Percentiles rank a stretch among this genome's conserved stretches.
Conservation (phyloP, 768 basidiomycete species). For the Agrocybe praecox region DNA sequence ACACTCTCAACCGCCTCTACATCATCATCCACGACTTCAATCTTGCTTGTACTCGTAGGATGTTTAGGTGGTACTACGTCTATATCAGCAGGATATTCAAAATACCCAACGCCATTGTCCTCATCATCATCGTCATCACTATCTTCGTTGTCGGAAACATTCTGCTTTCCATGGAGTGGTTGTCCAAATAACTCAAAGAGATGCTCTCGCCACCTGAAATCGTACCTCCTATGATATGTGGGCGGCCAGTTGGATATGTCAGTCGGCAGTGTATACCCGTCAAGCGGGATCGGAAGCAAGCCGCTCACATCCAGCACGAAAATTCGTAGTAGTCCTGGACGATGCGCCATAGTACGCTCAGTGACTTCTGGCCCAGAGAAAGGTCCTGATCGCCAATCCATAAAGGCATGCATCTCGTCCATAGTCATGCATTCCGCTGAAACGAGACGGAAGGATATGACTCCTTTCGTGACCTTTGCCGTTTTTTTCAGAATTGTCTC, state of each 20-base stretch:
- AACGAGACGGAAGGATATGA: constrained; percentile 11
- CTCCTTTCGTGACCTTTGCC: constrained; percentile 2
- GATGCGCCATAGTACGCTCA: constrained; percentile 13
- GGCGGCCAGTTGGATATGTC: constrained; percentile 17
- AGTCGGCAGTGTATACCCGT: constrained; percentile 16
- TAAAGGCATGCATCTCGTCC: constrained; percentile 15
- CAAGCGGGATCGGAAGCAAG: constrained; percentile 13
- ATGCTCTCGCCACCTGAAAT: constrained; percentile 10
- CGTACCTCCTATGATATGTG: constrained; percentile 13
- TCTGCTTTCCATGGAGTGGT: not conserved
- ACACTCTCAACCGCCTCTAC: too few relatives aligned
- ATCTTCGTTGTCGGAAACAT: not conserved
- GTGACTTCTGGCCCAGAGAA: constrained; percentile 10
- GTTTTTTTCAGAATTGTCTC: constrained; percentile 15
- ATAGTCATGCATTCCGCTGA: constrained; percentile 16
- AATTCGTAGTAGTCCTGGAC: constrained; percentile 15
- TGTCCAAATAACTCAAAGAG: constrained; percentile 15
- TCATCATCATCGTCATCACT: too few relatives aligned
- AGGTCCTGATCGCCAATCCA: constrained; percentile 16
- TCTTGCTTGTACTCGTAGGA: too few relatives aligned
- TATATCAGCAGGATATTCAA: too few relatives aligned
- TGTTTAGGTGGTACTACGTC: too few relatives aligned
- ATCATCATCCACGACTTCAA: too few relatives aligned
- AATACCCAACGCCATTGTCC: too few relatives aligned
- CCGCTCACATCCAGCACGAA: constrained; percentile 16